phyloP scores from a whole-genome alignment of 192 early-diverging fungal species.

The Powellomyces hirtus region DNA sequence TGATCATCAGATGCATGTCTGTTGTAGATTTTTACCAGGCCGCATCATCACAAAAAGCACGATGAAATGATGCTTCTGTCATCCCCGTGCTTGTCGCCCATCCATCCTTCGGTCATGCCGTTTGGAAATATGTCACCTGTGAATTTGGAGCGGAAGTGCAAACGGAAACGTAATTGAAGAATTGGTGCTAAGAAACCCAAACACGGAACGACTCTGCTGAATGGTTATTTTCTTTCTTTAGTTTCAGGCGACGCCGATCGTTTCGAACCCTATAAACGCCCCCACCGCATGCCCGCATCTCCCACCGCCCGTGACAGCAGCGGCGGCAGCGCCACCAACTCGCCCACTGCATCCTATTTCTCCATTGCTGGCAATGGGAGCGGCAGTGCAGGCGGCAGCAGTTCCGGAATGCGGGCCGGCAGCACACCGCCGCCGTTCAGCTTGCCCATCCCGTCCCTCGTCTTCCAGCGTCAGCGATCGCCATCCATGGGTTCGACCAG shows the following conservation, averaged over 20 bases:
- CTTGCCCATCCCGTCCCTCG: conserved; percentile 12
- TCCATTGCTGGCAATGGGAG: background rate
- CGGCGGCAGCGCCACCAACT: background rate
- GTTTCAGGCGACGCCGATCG: conserved; percentile 30
- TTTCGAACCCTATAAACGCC: conserved; percentile 43
- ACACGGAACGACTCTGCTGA: background rate
- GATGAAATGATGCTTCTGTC: conserved; percentile 13
- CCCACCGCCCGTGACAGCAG: conserved; percentile 3
- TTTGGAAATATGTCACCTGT: conserved; percentile 24
- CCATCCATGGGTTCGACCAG: conserved; percentile 13
- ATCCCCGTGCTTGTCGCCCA: conserved; percentile 39
- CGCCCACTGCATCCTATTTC: background rate
- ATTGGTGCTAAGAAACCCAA: background rate
- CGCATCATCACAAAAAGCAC: conserved; percentile 8
- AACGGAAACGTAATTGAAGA: conserved; percentile 37
- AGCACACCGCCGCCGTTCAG: conserved; percentile 17
- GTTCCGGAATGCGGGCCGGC: background rate
- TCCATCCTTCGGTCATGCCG: conserved; percentile 12
- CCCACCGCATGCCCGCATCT: conserved; percentile 29
- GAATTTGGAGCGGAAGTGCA: conserved; percentile 26
- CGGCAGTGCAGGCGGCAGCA: too few species aligned
- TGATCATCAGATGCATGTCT: too few species aligned
- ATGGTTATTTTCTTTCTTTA: background rate
- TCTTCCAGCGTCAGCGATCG: conserved; percentile 25
- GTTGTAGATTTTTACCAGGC: too few species aligned